Evolutionary conservation across 2,329 filamentous ascomycete species (phyloP), one percentile per base, ranked within the genome.

Genomic region (Colletotrichum brevisporum): DNA sequence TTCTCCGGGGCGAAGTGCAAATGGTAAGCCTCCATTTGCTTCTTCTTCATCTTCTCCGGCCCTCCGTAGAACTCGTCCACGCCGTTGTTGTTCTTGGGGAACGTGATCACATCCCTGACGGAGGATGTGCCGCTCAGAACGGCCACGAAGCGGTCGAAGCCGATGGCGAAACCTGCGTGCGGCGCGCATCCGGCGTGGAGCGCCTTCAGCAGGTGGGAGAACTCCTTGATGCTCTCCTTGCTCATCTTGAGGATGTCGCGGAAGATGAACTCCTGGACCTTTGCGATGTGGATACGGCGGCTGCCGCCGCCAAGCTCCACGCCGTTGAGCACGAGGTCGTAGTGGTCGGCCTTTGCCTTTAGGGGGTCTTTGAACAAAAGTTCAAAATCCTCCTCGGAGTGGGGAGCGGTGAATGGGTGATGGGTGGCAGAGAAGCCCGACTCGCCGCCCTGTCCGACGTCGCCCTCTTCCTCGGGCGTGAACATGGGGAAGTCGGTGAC

Each of bases 321-420:
- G 4, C 96, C 96, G 77, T 99, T 99, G 74, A 98, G 89, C 0
- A 99, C 95, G 15, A 99, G 89, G 75, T 99, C 96, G 81, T 98
- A 99, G 77, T 97, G 95, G 75, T 97, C 95, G 4, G 92, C 97
- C 73, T 87, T 89, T 1, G 90, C 94, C 54, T 86, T 81, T 1
- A 94, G 84, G 0, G 96, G 95, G 48, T 94, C 86, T 0, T 86
- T 90, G 45, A 90, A 84, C 1, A 98, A 88, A 0, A 94, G 81
- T 47, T 94, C 91, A 16, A 97, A 87, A 76, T 98, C 95, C 5
- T 84, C 82, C 0, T 86, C 79, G 0, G 89, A 89, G 43, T 93
- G 89, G 0, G 96, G 96, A 0, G 96, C 93, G 0, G 96, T 99
- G 81, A 99, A 99, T 0, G 96, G 96, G 78, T 99, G 96, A 76